Percentiles rank a stretch among this genome's conserved stretches.
Evolutionary conservation across 305 asterid species (phyloP).

Genomic region (Rubia tinctorum): DNA sequence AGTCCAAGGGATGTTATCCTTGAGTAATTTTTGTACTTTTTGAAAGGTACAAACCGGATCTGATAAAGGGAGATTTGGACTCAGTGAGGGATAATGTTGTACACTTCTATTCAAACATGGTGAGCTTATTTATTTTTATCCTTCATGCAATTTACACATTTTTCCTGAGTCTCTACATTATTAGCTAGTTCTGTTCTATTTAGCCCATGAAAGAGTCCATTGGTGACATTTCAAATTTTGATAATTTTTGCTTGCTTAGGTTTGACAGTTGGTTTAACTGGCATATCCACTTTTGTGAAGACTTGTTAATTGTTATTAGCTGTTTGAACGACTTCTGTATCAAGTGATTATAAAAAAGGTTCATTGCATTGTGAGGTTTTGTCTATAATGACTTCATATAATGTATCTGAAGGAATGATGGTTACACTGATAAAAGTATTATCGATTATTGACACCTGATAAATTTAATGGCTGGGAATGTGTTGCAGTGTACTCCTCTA

Average conservation of each 20-base stretch:
- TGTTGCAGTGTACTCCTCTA: background rate
- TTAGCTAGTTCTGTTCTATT: background rate
- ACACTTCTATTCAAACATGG: slow-evolving; percentile 56
- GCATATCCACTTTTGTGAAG: background rate
- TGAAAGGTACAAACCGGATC: slow-evolving; percentile 79
- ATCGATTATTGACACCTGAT: background rate
- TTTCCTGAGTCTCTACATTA: background rate
- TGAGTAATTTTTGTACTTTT: slow-evolving; percentile 7
- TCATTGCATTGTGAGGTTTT: background rate
- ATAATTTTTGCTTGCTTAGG: background rate
- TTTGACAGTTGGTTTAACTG: background rate
- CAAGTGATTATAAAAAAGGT: background rate
- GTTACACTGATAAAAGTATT: background rate
- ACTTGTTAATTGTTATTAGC: background rate
- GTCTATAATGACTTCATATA: background rate
- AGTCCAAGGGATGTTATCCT: background rate
- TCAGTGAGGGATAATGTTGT: slow-evolving; percentile 76
- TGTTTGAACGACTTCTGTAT: background rate
- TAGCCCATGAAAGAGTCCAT: background rate
- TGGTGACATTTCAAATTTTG: background rate
- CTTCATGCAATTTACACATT: background rate
- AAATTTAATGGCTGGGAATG: background rate
- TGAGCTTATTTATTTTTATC: slow-evolving; percentile 26
- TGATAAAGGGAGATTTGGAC: slow-evolving; percentile 89
- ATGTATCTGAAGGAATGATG: background rate